These are phyloP conservation scores for Prosopis cineraria DNA, from an alignment of 306 rosid genomes.

Conservation along the genomic window DNA sequence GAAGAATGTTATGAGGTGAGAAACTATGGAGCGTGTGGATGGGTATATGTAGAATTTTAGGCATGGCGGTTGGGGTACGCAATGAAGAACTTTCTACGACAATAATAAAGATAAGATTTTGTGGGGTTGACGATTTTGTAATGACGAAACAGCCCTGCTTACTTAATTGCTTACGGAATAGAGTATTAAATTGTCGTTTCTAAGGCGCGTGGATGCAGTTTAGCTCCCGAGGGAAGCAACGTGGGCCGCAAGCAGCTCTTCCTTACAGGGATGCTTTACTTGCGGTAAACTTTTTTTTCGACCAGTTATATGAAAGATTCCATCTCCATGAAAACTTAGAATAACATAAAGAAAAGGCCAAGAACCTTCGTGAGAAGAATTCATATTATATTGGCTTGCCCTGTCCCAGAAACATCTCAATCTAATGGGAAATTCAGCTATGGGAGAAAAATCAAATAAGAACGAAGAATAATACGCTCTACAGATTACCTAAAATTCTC, in stretches of 20 bases:
- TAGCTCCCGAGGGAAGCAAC: background rate
- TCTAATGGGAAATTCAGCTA: too few relatives aligned
- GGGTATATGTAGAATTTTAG: too few relatives aligned
- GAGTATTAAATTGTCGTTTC: background rate
- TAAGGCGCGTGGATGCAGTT: background rate
- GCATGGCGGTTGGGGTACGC: background rate
- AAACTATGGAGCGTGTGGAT: background rate
- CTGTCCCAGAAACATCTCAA: background rate
- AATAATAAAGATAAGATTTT: background rate
- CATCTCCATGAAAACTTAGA: background rate
- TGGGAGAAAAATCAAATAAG: background rate
- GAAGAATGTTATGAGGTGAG: background rate
- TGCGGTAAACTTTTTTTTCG: background rate
- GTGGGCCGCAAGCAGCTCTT: background rate
- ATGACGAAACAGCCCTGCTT: background rate
- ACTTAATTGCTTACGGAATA: background rate
- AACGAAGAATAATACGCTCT: background rate
- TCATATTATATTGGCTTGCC: background rate
- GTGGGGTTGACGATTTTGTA: background rate
- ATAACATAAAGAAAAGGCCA: background rate
- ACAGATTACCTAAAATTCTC: background rate
- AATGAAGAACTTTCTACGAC: background rate
- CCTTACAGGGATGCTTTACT: too few relatives aligned
- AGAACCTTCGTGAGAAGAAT: background rate
- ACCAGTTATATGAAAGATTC: background rate